These are phyloP conservation scores for Chlorencoelia australis DNA, from an alignment of 2,329 filamentous ascomycete species.

Conservation along the genomic window DNA sequence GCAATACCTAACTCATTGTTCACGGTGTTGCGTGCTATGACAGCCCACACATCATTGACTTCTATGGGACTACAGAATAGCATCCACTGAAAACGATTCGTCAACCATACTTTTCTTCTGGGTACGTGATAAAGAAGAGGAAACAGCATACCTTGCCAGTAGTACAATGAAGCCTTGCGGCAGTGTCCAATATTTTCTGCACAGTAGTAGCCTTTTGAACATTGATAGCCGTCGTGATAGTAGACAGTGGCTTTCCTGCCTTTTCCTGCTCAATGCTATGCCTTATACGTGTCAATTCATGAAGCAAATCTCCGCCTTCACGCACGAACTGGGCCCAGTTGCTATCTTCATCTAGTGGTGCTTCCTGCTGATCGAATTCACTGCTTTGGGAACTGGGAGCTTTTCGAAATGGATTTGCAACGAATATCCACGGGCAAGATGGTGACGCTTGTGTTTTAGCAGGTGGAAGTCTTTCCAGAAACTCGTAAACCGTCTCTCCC, in stretches of 20 bases:
- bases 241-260: constrained; percentile 8
- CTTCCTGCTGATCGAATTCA: constrained; percentile 18
- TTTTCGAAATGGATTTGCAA: constrained; percentile 49
- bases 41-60: constrained; percentile 55
- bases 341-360: constrained; percentile 16
- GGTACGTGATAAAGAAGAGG: background rate
- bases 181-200: constrained; percentile 49
- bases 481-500: constrained; percentile 51
- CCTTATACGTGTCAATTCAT: constrained; percentile 30
- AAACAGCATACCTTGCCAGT: constrained; percentile 51
- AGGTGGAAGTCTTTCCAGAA: constrained; percentile 60
- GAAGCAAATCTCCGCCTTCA: constrained; percentile 20
- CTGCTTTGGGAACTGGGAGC: constrained; percentile 3
- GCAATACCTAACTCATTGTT: constrained; percentile 59
- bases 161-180: constrained; percentile 46
- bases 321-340: constrained; percentile 12
- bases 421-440: constrained; percentile 59
- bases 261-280: constrained; percentile 39
- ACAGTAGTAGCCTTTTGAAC: constrained; percentile 34
- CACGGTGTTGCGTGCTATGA: constrained; percentile 56
- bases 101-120: no score
- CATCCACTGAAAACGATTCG: constrained; percentile 67
- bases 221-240: constrained; percentile 17
- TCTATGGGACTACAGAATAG: constrained; percentile 47
- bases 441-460: constrained; percentile 39